Percentiles rank a stretch among this genome's conserved stretches.
These are phyloP conservation scores for Pulveroboletus sp. DNA, from an alignment of 768 basidiomycete species.

Conservation along the genomic window DNA sequence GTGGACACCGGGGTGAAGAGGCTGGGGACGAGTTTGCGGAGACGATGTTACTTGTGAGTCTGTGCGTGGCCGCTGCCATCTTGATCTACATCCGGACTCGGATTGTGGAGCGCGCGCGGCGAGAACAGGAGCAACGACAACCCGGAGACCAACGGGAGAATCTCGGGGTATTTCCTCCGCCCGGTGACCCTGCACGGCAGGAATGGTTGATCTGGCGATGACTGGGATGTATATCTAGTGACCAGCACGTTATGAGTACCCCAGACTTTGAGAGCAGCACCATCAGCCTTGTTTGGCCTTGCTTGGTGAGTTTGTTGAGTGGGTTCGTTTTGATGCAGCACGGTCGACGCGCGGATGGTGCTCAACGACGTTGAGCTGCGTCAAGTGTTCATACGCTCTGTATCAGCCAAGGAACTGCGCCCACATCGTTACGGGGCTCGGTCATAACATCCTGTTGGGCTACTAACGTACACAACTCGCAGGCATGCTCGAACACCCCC, in stretches of 20 bases:
- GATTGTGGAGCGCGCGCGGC: constrained; percentile 66
- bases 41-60: constrained; percentile 69
- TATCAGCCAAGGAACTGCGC: neutral
- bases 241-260: neutral
- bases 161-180: constrained; percentile 54
- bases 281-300: constrained; percentile 20
- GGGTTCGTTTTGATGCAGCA: constrained; percentile 1
- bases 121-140: constrained; percentile 50
- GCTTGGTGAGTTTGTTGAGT: constrained; percentile 15
- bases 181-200: constrained; percentile 57
- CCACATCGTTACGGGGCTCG: neutral
- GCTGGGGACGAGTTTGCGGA: constrained; percentile 69
- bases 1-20: constrained; percentile 57
- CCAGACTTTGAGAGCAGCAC: neutral
- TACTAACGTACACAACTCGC: neutral
- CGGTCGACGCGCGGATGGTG: constrained; percentile 1
- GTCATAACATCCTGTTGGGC: neutral
- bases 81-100: constrained; percentile 77
- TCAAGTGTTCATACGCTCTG: neutral
- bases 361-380: constrained; percentile 8
- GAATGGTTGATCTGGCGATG: constrained; percentile 58
- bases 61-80: constrained; percentile 69
- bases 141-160: constrained; percentile 30
- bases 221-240: constrained; percentile 6
- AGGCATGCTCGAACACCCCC: neutral